phyloP scores from a whole-genome alignment of 495 filamentous ascomycete genomes.

The Xylaria sp. region DNA sequence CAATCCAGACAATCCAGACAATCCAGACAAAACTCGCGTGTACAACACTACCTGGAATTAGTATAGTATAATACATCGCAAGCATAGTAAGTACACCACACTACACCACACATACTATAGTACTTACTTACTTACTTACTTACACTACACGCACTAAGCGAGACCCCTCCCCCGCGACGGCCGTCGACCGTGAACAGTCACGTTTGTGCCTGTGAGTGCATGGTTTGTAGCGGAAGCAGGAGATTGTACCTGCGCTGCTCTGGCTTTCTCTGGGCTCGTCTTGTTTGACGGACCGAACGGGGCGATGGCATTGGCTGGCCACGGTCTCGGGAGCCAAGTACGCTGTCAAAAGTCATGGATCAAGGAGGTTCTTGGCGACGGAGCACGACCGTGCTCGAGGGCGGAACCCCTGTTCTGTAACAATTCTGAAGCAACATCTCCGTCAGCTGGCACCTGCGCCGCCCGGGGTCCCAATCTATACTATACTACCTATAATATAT shows the following conservation, averaged over 20 bases:
- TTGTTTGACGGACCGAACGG: constrained; percentile 35
- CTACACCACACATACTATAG: too few relatives aligned
- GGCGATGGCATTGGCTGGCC: constrained; percentile 43
- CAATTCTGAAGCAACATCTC: constrained; percentile 53
- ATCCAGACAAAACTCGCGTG: constrained; percentile 20
- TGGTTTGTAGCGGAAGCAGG: constrained; percentile 1
- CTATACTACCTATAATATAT: constrained; percentile 24
- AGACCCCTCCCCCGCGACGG: background rate
- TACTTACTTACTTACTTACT: too few relatives aligned
- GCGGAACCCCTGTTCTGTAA: constrained; percentile 55
- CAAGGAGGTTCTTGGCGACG: constrained; percentile 1
- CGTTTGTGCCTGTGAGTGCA: constrained; percentile 9
- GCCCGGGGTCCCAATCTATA: constrained; percentile 13
- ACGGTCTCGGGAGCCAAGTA: constrained; percentile 24
- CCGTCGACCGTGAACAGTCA: background rate
- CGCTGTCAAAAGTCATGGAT: constrained; percentile 13
- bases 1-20: constrained; percentile 20
- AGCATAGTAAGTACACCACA: too few relatives aligned
- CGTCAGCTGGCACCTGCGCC: constrained; percentile 25
- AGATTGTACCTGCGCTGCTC: background rate
- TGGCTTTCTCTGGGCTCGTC: constrained; percentile 2
- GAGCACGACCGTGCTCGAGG: constrained; percentile 26
- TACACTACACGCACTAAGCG: background rate
- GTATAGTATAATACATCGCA: too few relatives aligned
- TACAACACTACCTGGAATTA: too few relatives aligned